Base-by-base conservation (phyloP, 768 basidiomycete species). In the Boletellus ananas region DNA sequence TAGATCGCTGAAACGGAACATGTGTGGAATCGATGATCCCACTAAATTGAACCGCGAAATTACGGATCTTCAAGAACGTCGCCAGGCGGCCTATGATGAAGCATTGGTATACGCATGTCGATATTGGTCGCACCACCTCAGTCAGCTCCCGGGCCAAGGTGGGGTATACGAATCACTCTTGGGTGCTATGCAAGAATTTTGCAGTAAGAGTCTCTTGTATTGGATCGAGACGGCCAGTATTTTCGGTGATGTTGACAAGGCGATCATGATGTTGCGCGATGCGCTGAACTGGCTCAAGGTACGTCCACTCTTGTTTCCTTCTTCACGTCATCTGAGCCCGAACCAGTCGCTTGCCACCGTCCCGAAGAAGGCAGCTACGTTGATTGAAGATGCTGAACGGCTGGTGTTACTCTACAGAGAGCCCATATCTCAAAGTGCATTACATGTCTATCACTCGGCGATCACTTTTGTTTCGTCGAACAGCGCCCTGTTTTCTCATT, bases 161-260 rank as follows among this genome's bases (percentile, higher is more conserved):
- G 29, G 29, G 29, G 29, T 29, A 29, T 29, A 29, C 35, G 54
- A 50, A 16, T n/a, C 33, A 8, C 34, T 56, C n/a, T 25, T 57
- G 20, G 7, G 20, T 1, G 38, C 39, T 2, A 49, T 57, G 49
- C 53, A 51, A 16, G 49, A 47, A 4, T 57, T 51, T 23, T 50
- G 42, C 34, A 43, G 11, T 6, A 45, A 21, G 18, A 17, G 29
- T 11, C 4, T 29, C 29, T 40, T 61, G 6, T 46, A 40, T 21
- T 60, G 59, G 59, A 43, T 60, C 23, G 59, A 61, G 37, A 40
- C 46, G 38, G 39, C 50, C 6, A 61, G 59, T 35, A n/a, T 61
- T n/a, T 40, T 61, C 10, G 52, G 55, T 3, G 58, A 57, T 8
- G 31, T 58, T 6, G 59, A 60, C 42, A 46, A 11, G 1, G 56